Base-by-base conservation (phyloP, 2,329 filamentous ascomycete genomes). In the Botryotinia globosa region DNA sequence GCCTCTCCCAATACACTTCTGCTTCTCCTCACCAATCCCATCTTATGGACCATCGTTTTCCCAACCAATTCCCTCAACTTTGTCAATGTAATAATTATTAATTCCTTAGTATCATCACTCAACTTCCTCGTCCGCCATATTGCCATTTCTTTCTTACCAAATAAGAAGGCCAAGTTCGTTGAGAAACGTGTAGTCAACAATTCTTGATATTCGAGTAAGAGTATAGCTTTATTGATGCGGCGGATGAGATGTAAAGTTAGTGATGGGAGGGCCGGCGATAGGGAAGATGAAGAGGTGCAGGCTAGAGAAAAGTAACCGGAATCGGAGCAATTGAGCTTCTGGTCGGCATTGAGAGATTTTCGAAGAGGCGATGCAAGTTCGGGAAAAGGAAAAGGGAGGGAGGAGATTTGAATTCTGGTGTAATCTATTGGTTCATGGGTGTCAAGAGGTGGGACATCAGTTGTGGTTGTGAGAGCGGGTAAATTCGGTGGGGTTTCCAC, bases 51-150 rank as follows among this genome's bases (percentile, higher is more conserved):
- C 69, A 71, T 71, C 2, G 69, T 71, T 20, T 71, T 71, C 7
- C 69, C 69, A n/a, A 71, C 69, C 59, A 71, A 54, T 34, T 71
- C 69, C 12, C 69, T 71, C 69, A 71, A 66, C 29, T 71, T 71
- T n/a, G 69, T 71, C 8, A 71, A 42, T 25, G 59, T 71, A 9
- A 71, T 71, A 9, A 71, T 71, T 6, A 71, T 51, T 22, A 71
- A 44, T 34, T 71, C 69, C 34, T 71, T 71, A 12, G 69, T 71
- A 45, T 71, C 69, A 45, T 71, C 69, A 42, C 37, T 65, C 22
- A 71, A 20, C 48, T 66, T 71, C 14, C 69, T 63, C n/a, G 59
- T 71, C 69, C 45, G 51, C 58, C 61, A 54, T n/a, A 71, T 65
- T 8, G 69, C 59, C 45, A 71, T 64, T 66, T 71, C 69, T n/a